Conservation (phyloP, 805 yeast genomes). For the Candida anglica region DNA sequence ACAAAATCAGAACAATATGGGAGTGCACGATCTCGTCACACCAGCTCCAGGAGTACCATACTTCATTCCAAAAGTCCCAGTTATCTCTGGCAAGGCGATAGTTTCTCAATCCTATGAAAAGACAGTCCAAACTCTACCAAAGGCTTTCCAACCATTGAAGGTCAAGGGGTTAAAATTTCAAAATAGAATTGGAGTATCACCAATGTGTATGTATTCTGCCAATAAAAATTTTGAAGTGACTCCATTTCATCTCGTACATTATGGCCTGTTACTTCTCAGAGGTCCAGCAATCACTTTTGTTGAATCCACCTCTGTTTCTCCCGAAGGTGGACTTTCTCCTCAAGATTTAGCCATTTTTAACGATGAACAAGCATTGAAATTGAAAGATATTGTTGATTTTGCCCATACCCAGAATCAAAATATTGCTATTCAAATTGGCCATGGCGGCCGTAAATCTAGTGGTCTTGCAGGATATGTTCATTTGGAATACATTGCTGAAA, state of each 20-base stretch:
- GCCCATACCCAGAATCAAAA: slow-evolving; percentile 41
- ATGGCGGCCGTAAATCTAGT: slow-evolving; percentile 49
- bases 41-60: neutral
- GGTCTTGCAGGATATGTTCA: slow-evolving; percentile 26
- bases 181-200: slow-evolving; percentile 54
- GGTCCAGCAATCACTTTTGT: slow-evolving; percentile 48
- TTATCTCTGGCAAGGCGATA: slow-evolving; percentile 31
- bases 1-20: neutral
- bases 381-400: slow-evolving; percentile 39
- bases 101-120: slow-evolving; percentile 10
- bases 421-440: slow-evolving; percentile 53
- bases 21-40: neutral
- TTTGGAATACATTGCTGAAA: slow-evolving; percentile 24
- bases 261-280: slow-evolving; percentile 42
- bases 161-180: slow-evolving; percentile 35
- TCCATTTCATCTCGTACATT: slow-evolving; percentile 46
- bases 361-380: slow-evolving; percentile 43
- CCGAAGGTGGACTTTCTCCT: slow-evolving; percentile 43
- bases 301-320: slow-evolving; percentile 42
- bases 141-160: slow-evolving; percentile 40
- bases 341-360: slow-evolving; percentile 47
- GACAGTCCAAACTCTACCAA: slow-evolving; percentile 32
- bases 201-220: slow-evolving; percentile 53
- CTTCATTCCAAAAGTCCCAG: slow-evolving; percentile 7
- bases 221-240: slow-evolving; percentile 35